Percentiles rank a stretch among this genome's conserved stretches.
phyloP scores from a whole-genome alignment of 768 basidiomycete genomes.

The Crassisporium funariophilum region DNA sequence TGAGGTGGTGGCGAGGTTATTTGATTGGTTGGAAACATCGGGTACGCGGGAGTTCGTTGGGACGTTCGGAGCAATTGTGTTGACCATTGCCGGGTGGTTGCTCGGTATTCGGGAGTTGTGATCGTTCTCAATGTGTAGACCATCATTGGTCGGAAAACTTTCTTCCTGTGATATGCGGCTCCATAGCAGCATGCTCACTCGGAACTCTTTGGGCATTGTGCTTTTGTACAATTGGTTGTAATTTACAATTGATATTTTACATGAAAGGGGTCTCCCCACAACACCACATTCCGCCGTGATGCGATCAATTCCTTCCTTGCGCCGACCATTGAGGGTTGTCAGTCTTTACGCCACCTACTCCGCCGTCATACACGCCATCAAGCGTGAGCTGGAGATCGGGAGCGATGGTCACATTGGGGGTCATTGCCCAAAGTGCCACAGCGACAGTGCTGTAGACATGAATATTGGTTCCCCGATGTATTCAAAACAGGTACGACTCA shows the following conservation, averaged over 20 bases:
- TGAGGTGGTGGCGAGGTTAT: constrained; percentile 30
- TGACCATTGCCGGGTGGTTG: constrained; percentile 17
- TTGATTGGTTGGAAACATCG: constrained; percentile 41
- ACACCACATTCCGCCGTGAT: too few relatives aligned
- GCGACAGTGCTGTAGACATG: constrained; percentile 47
- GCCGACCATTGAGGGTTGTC: constrained; percentile 65
- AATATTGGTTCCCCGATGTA: neutral
- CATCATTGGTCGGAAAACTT: neutral
- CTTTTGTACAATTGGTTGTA: neutral
- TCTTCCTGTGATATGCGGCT: too few relatives aligned
- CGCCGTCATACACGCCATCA: constrained; percentile 64
- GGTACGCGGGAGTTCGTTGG: constrained; percentile 35
- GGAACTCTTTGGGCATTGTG: too few relatives aligned
- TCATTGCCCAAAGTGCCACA: constrained; percentile 73
- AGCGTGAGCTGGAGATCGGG: constrained; percentile 57
- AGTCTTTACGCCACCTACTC: constrained; percentile 54
- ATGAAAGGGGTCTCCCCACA: neutral
- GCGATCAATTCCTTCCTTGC: constrained; percentile 16
- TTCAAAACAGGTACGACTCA: constrained; percentile 32
- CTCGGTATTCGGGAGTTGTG: constrained; percentile 13
- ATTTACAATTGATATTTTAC: neutral
- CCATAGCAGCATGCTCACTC: too few relatives aligned
- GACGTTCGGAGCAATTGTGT: constrained; percentile 21
- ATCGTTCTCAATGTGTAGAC: too few relatives aligned
- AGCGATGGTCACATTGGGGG: constrained; percentile 42